Evolutionary conservation across 2,329 filamentous ascomycete species (phyloP).

Genomic region (Aspergillus novofumigatus): DNA sequence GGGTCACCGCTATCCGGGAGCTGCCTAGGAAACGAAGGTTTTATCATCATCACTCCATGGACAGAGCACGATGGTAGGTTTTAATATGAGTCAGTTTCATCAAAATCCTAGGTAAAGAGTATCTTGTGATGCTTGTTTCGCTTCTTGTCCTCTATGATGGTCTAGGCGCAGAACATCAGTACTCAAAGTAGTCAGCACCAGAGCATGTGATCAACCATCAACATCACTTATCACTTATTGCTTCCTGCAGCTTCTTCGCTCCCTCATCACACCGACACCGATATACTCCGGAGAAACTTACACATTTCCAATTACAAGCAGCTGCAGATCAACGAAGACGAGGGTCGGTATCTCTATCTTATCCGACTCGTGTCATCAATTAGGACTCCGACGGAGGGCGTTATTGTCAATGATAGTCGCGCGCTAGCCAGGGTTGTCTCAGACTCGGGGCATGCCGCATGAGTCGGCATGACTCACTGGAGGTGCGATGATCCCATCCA

Average conservation of each 20-base stretch:
- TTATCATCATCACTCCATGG: too few relatives aligned
- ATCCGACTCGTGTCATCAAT: not conserved
- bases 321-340: not conserved
- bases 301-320: not conserved
- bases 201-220: not conserved
- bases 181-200: not conserved
- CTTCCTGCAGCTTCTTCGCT: constrained; percentile 3
- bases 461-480: not conserved
- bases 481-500: not conserved
- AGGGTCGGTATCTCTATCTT: too few relatives aligned
- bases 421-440: not conserved
- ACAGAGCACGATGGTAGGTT: not conserved
- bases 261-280: constrained; percentile 3
- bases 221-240: not conserved
- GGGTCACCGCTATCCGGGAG: not conserved
- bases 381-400: not conserved
- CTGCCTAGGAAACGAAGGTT: too few relatives aligned
- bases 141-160: not conserved
- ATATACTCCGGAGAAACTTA: not conserved
- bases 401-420: not conserved
- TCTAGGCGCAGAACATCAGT: not conserved
- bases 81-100: not conserved
- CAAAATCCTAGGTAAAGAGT: not conserved
- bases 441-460: not conserved
- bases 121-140: not conserved